Conservation (phyloP, 2,329 filamentous ascomycete genomes). For the Pleoardoris graminearum region DNA sequence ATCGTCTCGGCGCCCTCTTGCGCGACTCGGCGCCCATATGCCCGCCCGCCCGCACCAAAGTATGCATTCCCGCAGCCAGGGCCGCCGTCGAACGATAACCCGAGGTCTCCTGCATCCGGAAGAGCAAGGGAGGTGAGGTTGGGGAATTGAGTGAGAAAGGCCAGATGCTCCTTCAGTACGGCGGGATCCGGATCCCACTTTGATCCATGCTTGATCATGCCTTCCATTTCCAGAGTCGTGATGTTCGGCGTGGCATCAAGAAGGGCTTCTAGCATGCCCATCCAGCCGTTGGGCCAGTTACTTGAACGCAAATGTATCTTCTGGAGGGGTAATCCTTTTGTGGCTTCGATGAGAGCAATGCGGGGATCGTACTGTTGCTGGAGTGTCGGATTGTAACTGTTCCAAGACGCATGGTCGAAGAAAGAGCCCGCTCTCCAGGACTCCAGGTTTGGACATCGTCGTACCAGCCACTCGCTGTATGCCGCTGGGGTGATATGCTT, state of each 20-base stretch:
- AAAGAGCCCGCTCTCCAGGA: neutral
- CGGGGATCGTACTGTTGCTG: neutral
- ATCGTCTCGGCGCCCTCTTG: neutral
- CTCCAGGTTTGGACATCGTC: slow-evolving; percentile 3
- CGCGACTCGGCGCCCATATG: neutral
- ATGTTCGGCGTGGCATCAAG: neutral
- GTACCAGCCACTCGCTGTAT: neutral
- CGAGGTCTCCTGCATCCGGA: neutral
- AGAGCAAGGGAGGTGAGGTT: neutral
- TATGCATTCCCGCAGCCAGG: slow-evolving; percentile 10
- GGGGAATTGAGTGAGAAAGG: neutral
- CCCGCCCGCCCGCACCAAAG: slow-evolving; percentile 1
- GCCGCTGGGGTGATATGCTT: neutral
- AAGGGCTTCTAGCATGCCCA: neutral
- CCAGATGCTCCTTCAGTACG: neutral
- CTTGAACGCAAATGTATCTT: neutral
- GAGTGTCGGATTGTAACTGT: neutral
- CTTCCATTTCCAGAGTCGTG: neutral
- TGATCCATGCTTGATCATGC: neutral
- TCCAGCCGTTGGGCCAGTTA: neutral
- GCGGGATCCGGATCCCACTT: neutral
- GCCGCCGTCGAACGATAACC: slow-evolving; percentile 10
- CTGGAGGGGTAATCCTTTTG: neutral
- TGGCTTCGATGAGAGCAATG: neutral
- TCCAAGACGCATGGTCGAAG: neutral